A percentile compares a stretch with the other conserved stretches of the same genome.
These are phyloP conservation scores for Lentinula sp. DNA, from an alignment of 768 basidiomycete species.

Conservation along the genomic window DNA sequence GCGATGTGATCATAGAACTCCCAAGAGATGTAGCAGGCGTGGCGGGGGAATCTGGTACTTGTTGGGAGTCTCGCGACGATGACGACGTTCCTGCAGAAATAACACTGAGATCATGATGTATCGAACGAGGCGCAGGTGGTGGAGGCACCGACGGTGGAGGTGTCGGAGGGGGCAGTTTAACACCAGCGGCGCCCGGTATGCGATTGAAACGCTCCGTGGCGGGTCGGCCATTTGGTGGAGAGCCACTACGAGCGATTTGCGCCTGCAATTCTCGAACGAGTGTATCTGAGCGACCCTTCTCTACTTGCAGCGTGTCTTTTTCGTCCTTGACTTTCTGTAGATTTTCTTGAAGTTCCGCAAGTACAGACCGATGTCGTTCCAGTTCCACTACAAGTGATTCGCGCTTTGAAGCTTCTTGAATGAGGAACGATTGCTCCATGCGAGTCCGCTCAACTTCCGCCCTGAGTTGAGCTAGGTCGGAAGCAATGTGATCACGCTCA, in stretches of 20 bases:
- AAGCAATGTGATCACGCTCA: constrained; percentile 37
- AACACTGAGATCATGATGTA: constrained; percentile 43
- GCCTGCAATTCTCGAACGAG: constrained; percentile 76
- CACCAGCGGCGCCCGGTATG: constrained; percentile 52
- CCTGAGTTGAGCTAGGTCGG: constrained; percentile 44
- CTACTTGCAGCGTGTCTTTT: constrained; percentile 68
- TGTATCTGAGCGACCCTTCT: constrained; percentile 62
- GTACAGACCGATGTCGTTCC: constrained; percentile 67
- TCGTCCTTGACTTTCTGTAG: constrained; percentile 78
- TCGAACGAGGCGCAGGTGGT: constrained; percentile 62
- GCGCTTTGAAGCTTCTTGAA: constrained; percentile 68
- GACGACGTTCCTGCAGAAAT: constrained; percentile 60
- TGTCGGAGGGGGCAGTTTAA: constrained; percentile 81
- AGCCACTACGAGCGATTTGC: constrained; percentile 57
- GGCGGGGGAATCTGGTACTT: constrained; percentile 47
- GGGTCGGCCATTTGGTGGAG: constrained; percentile 48
- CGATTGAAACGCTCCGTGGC: constrained; percentile 54
- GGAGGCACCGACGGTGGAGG: constrained; percentile 87
- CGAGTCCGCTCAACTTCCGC: constrained; percentile 55
- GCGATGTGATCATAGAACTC: constrained; percentile 28
- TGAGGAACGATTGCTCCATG: constrained; percentile 53
- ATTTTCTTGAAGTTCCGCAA: constrained; percentile 74
- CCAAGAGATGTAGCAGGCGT: constrained; percentile 41
- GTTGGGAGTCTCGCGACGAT: constrained; percentile 64
- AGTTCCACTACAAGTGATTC: constrained; percentile 71